Conservation (phyloP, 139 green algal genomes). For the Spirogloea muscicola region DNA sequence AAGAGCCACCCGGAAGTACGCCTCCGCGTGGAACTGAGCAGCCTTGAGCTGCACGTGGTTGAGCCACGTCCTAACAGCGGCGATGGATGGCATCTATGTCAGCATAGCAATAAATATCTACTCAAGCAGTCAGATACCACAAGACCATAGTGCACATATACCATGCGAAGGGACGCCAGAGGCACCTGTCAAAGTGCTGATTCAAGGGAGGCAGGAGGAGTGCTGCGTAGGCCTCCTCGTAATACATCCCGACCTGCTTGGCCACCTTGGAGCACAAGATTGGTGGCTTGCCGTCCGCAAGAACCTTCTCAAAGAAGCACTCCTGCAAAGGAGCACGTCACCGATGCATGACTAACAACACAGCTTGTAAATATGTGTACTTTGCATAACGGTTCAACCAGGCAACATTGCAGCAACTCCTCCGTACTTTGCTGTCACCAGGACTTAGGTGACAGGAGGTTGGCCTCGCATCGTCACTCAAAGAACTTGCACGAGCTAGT, state of each 20-base stretch:
- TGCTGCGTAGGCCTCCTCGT: slow-evolving; percentile 45
- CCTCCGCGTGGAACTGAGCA: slow-evolving; percentile 41
- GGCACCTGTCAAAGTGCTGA: slow-evolving; percentile 41
- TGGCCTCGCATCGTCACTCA: too few relatives aligned
- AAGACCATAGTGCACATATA: too few relatives aligned
- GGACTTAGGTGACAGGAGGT: too few relatives aligned
- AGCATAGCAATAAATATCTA: too few relatives aligned
- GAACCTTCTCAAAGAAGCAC: slow-evolving; percentile 82
- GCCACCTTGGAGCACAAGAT: slow-evolving; percentile 67
- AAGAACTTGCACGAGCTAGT: too few relatives aligned
- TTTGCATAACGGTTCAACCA: too few relatives aligned
- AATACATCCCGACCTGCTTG: slow-evolving; percentile 61
- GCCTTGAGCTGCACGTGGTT: slow-evolving; percentile 43
- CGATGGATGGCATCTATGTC: not conserved
- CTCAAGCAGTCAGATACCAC: too few relatives aligned
- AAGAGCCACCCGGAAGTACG: slow-evolving; percentile 16
- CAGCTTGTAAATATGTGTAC: too few relatives aligned
- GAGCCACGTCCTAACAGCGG: slow-evolving; percentile 39
- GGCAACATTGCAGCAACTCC: too few relatives aligned
- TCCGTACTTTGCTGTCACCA: too few relatives aligned
- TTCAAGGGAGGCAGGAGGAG: slow-evolving; percentile 36
- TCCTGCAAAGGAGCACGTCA: too few relatives aligned
- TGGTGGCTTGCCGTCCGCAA: slow-evolving; percentile 69
- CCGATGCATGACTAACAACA: not conserved
- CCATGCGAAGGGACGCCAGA: too few relatives aligned